Conservation (phyloP, 176 grass and related monocot species). For the Raddia distichophylla region DNA sequence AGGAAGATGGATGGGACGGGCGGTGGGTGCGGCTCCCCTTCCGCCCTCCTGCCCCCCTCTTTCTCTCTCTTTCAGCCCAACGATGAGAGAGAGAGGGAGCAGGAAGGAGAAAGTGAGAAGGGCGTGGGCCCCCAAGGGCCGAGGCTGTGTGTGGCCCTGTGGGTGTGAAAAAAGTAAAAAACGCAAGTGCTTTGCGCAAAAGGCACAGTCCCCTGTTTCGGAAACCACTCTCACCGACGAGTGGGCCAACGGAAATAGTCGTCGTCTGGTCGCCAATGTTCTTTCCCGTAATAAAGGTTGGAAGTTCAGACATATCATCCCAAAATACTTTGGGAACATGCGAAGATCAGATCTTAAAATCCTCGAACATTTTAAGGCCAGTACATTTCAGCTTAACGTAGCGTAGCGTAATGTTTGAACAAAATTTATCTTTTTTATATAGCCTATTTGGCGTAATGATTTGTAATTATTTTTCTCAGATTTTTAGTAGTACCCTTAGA, state of each 20-base stretch:
- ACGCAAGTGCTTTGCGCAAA: neutral
- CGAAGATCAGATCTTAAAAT: too few relatives aligned
- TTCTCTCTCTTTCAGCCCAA: slow-evolving; percentile 3
- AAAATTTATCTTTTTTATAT: too few relatives aligned
- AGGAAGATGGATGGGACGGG: slow-evolving; percentile 9
- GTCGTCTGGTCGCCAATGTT: too few relatives aligned
- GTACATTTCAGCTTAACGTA: too few relatives aligned
- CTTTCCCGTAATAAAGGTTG: too few relatives aligned
- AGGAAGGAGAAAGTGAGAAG: neutral
- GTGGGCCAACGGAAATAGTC: neutral
- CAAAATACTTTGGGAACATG: too few relatives aligned
- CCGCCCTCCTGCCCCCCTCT: slow-evolving; percentile 26
- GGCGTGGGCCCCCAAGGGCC: slow-evolving; percentile 10
- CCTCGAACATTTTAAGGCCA: too few relatives aligned
- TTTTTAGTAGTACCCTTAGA: too few relatives aligned
- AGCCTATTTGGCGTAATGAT: too few relatives aligned
- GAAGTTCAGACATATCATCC: too few relatives aligned
- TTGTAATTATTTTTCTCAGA: too few relatives aligned
- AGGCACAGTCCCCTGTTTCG: neutral
- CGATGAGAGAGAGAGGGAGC: neutral
- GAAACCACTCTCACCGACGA: neutral
- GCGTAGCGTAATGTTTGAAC: too few relatives aligned
- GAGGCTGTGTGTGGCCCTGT: neutral
- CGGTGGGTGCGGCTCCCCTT: slow-evolving; percentile 18
- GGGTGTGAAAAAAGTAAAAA: slow-evolving; percentile 15